A percentile compares a stretch with the other conserved stretches of the same genome.
Conservation (phyloP, 345 rosid species). For the Populus davidiana region DNA sequence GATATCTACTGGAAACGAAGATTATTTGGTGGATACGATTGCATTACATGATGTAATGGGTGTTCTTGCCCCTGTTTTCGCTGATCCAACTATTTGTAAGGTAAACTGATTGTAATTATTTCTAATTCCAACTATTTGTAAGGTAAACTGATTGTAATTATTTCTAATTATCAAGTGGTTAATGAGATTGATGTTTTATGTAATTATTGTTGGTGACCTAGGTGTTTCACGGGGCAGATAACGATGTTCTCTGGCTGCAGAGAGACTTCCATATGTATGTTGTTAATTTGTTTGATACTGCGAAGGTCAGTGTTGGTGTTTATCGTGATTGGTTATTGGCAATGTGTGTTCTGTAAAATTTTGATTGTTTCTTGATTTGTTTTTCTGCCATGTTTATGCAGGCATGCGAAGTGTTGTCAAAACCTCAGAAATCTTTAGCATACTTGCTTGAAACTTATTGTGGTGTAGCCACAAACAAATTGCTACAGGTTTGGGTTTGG, state of each 20-base stretch:
- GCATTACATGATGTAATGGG: slow-evolving; percentile 74
- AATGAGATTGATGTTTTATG: neutral
- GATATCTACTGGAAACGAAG: slow-evolving; percentile 66
- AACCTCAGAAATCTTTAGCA: slow-evolving; percentile 85
- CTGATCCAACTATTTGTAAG: slow-evolving; percentile 80
- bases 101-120: slow-evolving; percentile 24
- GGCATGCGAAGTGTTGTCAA: slow-evolving; percentile 84
- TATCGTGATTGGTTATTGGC: neutral
- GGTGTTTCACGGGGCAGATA: slow-evolving; percentile 98
- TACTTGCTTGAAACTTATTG: slow-evolving; percentile 84
- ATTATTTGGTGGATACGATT: slow-evolving; percentile 77
- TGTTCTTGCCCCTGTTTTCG: slow-evolving; percentile 63
- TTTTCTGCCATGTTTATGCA: slow-evolving; percentile 33
- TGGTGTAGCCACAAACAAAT: slow-evolving; percentile 70
- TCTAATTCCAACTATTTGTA: slow-evolving; percentile 55
- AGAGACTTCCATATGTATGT: slow-evolving; percentile 91
- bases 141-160: slow-evolving; percentile 39
- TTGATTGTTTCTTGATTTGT: neutral
- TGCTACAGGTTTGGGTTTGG: slow-evolving; percentile 61
- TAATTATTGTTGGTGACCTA: slow-evolving; percentile 23
- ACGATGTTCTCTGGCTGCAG: slow-evolving; percentile 91
- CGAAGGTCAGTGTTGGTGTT: slow-evolving; percentile 53
- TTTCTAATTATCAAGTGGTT: neutral
- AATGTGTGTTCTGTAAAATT: neutral
- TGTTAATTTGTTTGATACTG: slow-evolving; percentile 91